Evolutionary conservation across 768 basidiomycete genomes (phyloP).

Genomic region (Tylopilus balloui): DNA sequence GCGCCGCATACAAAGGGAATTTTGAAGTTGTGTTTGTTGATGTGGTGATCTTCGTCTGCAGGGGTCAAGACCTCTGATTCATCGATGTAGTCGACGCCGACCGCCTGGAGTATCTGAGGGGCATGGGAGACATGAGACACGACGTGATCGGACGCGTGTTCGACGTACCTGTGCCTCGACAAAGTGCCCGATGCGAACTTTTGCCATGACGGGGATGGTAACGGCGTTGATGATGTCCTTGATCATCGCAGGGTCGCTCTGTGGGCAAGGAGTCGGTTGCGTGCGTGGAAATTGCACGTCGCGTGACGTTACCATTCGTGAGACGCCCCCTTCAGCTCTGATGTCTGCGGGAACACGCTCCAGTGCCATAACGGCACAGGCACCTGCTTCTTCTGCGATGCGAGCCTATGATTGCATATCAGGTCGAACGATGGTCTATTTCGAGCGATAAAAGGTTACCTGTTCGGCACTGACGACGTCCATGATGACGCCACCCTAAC

Average conservation of each 20-base stretch:
- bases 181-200: constrained; percentile 95
- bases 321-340: constrained; percentile 86
- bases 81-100: constrained; percentile 96
- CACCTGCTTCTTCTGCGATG: constrained; percentile 96
- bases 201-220: constrained; percentile 96
- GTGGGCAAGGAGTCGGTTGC: neutral
- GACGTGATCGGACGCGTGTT: neutral
- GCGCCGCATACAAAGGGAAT: constrained; percentile 96
- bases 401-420: constrained; percentile 55
- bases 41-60: constrained; percentile 93
- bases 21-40: constrained; percentile 95
- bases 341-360: constrained; percentile 97
- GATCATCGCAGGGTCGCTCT: constrained; percentile 96
- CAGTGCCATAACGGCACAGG: constrained; percentile 96
- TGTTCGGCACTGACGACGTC: constrained; percentile 84
- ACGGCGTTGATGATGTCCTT: constrained; percentile 93
- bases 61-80: constrained; percentile 94
- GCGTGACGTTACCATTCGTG: constrained; percentile 73
- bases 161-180: constrained; percentile 83
- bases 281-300: neutral
- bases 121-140: neutral
- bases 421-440: neutral
- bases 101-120: constrained; percentile 81
- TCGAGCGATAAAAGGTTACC: constrained; percentile 23
- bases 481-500: constrained; percentile 87